Base-by-base conservation (phyloP, 306 rosid species). In the Cucumis hystrix region DNA sequence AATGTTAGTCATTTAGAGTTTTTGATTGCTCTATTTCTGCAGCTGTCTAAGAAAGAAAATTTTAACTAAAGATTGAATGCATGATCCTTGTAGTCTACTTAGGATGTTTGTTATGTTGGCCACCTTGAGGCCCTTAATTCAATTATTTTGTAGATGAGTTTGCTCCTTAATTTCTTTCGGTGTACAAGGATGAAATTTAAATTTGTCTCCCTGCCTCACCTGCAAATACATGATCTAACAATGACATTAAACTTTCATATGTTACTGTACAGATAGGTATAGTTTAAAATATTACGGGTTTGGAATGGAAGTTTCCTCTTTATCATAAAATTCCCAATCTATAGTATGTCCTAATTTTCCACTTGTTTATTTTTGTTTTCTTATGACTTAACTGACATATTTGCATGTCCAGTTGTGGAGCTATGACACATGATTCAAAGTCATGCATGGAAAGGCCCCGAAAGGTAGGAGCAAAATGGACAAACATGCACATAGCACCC, bases 401-500 rank as follows among this genome's bases (percentile, higher is more conserved):
- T 68, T 71, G 60, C 16, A 8, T 51, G 25, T 72, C 61, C 54
- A 87, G 89, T 59, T 87, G 91, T 77, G 91, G 93, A 15, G 90
- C 93, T 13, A 89, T 87, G 89, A 87, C 87, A 5, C 89, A 89
- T 76, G 23, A 76, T 78, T 49, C 43, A 12, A 91, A 87, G 45
- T 45, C 79, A 40, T 91, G 96, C 63, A 77, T 85, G 92, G 92
- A 87, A 56, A 86, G 93, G 16, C 93, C 90, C 6, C 73, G 88
- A 12, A 86, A 69, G 67, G 8, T 73, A 5, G 92, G 90, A 67
- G 96, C 92, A 70, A 87, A 83, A 56, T 89, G 86, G 93, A 87
- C 89, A 17, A 87, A 65, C 85, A 85, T 10, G 75, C 85, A 87
- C 73, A 89, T 91, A 76, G 92, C 93, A 10, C 93, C 96, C 73